These are phyloP conservation scores for Heritiera fomes DNA, from an alignment of 345 rosid genomes.

Conservation along the genomic window DNA sequence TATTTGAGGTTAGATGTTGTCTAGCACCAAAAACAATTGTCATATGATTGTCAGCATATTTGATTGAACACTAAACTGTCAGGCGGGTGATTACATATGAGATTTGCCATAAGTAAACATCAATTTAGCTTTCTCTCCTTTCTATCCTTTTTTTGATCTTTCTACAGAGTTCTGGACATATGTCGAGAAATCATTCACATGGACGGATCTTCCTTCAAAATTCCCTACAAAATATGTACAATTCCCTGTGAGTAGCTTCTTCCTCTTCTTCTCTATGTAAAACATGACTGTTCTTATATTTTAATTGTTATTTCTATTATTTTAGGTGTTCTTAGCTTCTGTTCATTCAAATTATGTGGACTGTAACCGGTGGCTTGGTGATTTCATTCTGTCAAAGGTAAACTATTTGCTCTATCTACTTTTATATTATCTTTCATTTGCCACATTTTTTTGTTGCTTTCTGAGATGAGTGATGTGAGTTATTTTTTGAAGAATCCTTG, in stretches of 20 bases:
- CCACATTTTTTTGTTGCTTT: too few relatives aligned
- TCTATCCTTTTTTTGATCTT: conserved; percentile 18
- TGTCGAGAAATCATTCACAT: conserved; percentile 93
- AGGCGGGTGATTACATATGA: neutral
- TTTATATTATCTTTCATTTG: neutral
- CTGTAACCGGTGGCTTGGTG: conserved; percentile 98
- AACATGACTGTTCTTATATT: conserved; percentile 12
- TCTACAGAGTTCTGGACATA: conserved; percentile 89
- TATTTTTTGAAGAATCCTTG: neutral
- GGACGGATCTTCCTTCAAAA: conserved; percentile 88
- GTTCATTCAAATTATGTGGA: conserved; percentile 94
- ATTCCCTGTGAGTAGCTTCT: conserved; percentile 70
- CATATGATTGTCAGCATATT: neutral
- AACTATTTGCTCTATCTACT: conserved; percentile 5
- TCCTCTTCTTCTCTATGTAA: conserved; percentile 8
- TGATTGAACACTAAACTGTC: neutral
- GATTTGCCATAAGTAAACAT: conserved; percentile 1
- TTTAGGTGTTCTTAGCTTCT: conserved; percentile 89
- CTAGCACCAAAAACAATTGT: neutral
- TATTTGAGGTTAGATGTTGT: neutral
- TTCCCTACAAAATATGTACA: conserved; percentile 94
- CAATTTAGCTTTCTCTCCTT: neutral
- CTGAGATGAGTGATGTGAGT: neutral
- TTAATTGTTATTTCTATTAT: neutral
- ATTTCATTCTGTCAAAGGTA: conserved; percentile 91